These are phyloP conservation scores for Lachancea lanzarotensis DNA, from an alignment of 805 yeast species.

Conservation along the genomic window DNA sequence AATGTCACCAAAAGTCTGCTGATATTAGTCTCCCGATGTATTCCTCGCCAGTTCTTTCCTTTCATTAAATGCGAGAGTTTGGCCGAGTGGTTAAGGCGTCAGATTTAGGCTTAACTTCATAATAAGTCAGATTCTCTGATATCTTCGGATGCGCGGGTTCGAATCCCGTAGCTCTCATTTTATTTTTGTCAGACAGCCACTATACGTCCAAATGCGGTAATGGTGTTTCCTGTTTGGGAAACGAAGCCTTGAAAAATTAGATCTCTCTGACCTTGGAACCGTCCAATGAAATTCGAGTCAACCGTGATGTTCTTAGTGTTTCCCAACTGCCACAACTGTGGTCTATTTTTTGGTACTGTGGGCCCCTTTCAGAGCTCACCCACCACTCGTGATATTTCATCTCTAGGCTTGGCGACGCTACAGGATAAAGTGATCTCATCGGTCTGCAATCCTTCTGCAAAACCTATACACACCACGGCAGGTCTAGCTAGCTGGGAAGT, in stretches of 20 bases:
- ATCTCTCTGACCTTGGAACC: too few species aligned
- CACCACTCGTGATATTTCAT: too few species aligned
- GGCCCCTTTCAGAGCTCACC: background rate
- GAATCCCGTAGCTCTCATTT: conserved; percentile 30
- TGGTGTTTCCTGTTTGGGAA: background rate
- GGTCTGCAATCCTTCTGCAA: too few species aligned
- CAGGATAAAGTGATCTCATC: too few species aligned
- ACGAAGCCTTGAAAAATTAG: too few species aligned
- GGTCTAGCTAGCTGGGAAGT: too few species aligned
- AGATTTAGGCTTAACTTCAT: conserved; percentile 27
- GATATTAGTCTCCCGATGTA: too few species aligned
- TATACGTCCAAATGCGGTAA: background rate
- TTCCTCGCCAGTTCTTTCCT: background rate
- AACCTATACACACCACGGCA: too few species aligned
- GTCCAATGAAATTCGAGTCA: too few species aligned
- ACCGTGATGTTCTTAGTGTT: too few species aligned
- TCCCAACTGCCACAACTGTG: conserved; percentile 2
- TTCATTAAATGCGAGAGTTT: conserved; percentile 17
- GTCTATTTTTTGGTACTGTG: background rate
- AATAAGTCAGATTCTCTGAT: conserved; percentile 22
- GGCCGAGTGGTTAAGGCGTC: conserved; percentile 34
- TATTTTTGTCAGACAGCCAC: conserved; percentile 10
- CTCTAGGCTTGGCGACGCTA: too few species aligned
- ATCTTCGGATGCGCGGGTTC: conserved; percentile 32
- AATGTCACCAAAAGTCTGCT: too few species aligned